Evolutionary conservation across 352 stramenopile species (phyloP), one percentile per base, ranked within the genome.

Genomic region (Poterioochromonas sp.): DNA sequence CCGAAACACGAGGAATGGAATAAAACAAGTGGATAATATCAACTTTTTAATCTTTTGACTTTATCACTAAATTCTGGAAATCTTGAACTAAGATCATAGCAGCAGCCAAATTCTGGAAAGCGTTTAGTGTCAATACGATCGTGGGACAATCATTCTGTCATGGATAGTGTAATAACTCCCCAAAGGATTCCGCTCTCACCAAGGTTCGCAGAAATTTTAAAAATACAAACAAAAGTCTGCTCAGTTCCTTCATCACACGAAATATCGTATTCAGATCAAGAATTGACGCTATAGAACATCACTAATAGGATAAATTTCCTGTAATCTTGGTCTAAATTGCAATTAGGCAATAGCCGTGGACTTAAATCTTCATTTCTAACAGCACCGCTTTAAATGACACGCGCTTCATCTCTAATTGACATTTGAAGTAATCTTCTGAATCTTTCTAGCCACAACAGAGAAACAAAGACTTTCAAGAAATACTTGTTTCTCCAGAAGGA

Each of bases 281-380:
- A 58, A 74, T 58, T 32, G 65, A 3, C 34, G 5, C 8, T 34
- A n/a, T n/a, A 74, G 20, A 12, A 74, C 20, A 54, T 74, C 65
- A 35, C 5, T 3, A 40, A 74, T 39, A 39, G 65, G 39, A 74
- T 58, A 74, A 15, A 74, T 54, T 18, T 34, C 65, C 15, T 74
- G 65, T n/a, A 74, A 15, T 54, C 53, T 74, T 37, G 37, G 65
- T 58, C 65, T 40, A 74, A 35, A 51, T 74, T 74, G 40, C 65
- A 74, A 35, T 35, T 35, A 54, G 65, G 12, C 15, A 74, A 39
- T 40, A 74, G n/a, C 2, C 5, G 0, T 44, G 20, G 20, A 12
- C 37, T 5, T 58, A 74, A 26, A 54, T 54, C 37, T 40, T 54
- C 39, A 32, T 8, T 5, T 15, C 40, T n/a, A 32, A 47, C 8